Evolutionary conservation across 2,329 filamentous ascomycete genomes (phyloP), one percentile per base, ranked within the genome.

Genomic region (Penicillium sp.): DNA sequence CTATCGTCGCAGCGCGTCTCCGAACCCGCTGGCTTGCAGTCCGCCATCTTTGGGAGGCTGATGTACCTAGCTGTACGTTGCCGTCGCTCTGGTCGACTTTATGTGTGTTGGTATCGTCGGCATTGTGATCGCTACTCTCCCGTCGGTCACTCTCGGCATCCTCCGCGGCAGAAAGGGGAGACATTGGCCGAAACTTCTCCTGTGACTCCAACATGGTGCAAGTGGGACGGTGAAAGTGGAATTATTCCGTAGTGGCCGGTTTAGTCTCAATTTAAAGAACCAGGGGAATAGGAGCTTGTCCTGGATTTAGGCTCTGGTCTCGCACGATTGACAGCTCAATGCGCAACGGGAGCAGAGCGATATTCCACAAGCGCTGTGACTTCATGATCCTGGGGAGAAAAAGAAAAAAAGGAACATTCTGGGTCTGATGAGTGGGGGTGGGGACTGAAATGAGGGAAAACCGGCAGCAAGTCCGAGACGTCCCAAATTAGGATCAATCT

Each of bases 1-100:
- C 60, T 27, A 63, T 49, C 1, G 55, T 56, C 11, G 43, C 49
- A n/a, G 56, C 46, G 25, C 58, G 50, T 9, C 53, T 37, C 18
- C 56, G 55, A 19, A 62, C 46, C 9, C 54, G 53, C 34, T 56
- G 52, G 28, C 56, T 61, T 22, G 52, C 54, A 14, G 59, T 50
- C 30, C 57, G 59, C 58, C 57, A 63, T 35, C 53, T 46, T 19
- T 55, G 33, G 4, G 50, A 38, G 12, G 47, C 44, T 1, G 53
- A 31, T 1, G 34, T 40, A 22, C 36, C 53, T 9, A 49, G 51
- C 41, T 48, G 48, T 12, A 48, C 53, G 25, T 33, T 57, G 9
- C 16, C 36, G 11, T 49, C 34, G 8, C 61, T 53, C 7, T 18
- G 39, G 2, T 10, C 8, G 1, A 41, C 25, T 2, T 29, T 36